Base-by-base conservation (phyloP, 306 rosid genomes). In the Alnus glutinosa region DNA sequence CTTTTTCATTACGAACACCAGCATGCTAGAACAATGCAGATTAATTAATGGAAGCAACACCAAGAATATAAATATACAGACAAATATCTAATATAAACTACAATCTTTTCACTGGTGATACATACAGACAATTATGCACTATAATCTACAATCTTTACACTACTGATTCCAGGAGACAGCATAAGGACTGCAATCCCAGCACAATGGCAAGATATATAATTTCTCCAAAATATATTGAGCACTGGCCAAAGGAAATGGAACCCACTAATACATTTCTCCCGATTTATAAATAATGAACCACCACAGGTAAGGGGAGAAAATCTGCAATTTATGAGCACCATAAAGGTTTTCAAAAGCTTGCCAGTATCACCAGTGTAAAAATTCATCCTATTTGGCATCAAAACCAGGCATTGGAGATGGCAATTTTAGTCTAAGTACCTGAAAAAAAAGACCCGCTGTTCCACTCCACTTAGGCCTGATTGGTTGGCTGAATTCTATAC, bases 401-500 rank as follows among this genome's bases (percentile, higher is more conserved):
- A 36, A 71, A 55, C 6, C 49, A 68, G 67, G 39, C 50, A 84
- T 69, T 5, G 23, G 58, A 63, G 32, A 36, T 51, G 79, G 61
- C 49, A 50, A 82, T 48, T 57, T 64, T 48, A 3, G 64, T 76
- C 46, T 1, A 76, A 87, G 79, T 80, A 93, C 99, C 96, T 93
- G 99, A 80, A 90, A 96, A 77, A 86, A 79, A 80, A 96, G 90
- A 73, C 99, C 99, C 7, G 86, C 90, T 1, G 97, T 96, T 70
- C 98, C 97, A 74, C 99, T 96, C 98, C 94, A 96, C 84, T 92
- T 86, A 15, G 99, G 99, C 89, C 97, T 91, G 78, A 96, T 76
- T 28, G 99, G 99, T 73, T 90, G 89, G 78, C 98, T 90, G 83
- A 87, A 96, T 84, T 93, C 99, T 73, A 93, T 82, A 84, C 98